Conservation (phyloP, 345 rosid genomes). For the Citrus inodora region DNA sequence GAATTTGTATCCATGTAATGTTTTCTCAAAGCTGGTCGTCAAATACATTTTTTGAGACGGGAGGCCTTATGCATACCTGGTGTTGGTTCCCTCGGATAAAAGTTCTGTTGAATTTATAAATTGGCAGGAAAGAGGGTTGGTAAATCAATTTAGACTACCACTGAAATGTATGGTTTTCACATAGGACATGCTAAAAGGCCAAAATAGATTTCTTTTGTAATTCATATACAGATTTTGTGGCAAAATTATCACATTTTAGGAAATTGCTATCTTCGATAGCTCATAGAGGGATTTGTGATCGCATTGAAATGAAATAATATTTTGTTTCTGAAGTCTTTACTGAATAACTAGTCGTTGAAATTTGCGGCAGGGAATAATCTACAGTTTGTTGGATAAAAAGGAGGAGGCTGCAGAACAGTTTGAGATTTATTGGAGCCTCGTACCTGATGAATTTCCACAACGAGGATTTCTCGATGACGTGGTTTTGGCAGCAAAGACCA, state of each 20-base stretch:
- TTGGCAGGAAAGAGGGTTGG: not conserved
- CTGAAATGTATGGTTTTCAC: not conserved
- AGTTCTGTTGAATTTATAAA: not conserved
- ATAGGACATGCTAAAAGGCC: not conserved
- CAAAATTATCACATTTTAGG: not conserved
- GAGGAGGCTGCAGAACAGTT: conserved; percentile 80
- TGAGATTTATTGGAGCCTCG: conserved; percentile 66
- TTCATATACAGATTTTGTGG: not conserved
- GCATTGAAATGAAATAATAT: not conserved
- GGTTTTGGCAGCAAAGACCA: conserved; percentile 62
- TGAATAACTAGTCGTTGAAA: not conserved
- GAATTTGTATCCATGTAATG: not conserved
- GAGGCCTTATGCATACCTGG: not conserved
- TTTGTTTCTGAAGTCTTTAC: not conserved
- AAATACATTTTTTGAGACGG: not conserved
- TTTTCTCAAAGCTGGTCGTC: not conserved
- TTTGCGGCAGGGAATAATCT: conserved; percentile 70
- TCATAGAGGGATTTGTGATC: not conserved
- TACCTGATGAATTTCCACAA: conserved; percentile 85
- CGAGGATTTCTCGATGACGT: conserved; percentile 78
- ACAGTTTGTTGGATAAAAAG: conserved; percentile 69
- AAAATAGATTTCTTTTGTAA: not conserved
- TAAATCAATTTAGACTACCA: not conserved
- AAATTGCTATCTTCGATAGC: not conserved
- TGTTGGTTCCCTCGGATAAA: not conserved